Conservation (phyloP, 176 grass and related monocot species). For the Areca catechu region DNA sequence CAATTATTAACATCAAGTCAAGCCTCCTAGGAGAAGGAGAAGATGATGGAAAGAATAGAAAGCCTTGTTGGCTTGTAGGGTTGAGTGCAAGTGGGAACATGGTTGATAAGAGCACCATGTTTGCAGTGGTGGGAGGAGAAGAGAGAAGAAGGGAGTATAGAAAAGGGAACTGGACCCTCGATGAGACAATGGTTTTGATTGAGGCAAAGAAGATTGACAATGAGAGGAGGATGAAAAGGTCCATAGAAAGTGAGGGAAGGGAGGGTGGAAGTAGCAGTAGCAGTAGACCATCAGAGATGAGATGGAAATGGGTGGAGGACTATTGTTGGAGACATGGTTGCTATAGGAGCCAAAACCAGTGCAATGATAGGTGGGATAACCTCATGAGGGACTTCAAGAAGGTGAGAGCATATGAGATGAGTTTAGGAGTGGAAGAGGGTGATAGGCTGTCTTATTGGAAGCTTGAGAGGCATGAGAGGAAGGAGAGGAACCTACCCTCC, state of each 20-base stretch:
- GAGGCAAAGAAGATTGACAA: slow-evolving; percentile 24
- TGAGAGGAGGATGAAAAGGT: slow-evolving; percentile 14
- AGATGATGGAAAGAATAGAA: background rate
- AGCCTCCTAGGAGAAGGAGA: background rate
- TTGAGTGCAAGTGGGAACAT: background rate
- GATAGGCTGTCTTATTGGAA: slow-evolving; percentile 14
- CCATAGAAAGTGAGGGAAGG: background rate
- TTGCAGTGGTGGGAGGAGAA: background rate
- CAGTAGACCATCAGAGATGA: slow-evolving; percentile 14
- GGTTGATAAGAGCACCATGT: background rate
- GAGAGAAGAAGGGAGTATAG: slow-evolving; percentile 15
- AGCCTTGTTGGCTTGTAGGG: too few relatives aligned
- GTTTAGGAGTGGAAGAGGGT: background rate
- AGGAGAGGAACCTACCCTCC: slow-evolving; percentile 17
- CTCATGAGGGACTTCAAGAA: slow-evolving; percentile 29
- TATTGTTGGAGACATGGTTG: slow-evolving; percentile 23
- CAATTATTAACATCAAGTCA: background rate
- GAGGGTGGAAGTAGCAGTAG: background rate
- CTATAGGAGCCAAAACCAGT: slow-evolving; percentile 25
- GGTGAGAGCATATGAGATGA: slow-evolving; percentile 23
- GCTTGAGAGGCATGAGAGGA: slow-evolving; percentile 11
- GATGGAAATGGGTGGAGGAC: slow-evolving; percentile 29
- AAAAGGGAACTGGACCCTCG: slow-evolving; percentile 18
- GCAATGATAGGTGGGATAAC: slow-evolving; percentile 29
- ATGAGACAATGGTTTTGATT: slow-evolving; percentile 25